Evolutionary conservation across 2,329 filamentous ascomycete species (phyloP), one percentile per base, ranked within the genome.

Genomic region (Periconia macrospinosa): DNA sequence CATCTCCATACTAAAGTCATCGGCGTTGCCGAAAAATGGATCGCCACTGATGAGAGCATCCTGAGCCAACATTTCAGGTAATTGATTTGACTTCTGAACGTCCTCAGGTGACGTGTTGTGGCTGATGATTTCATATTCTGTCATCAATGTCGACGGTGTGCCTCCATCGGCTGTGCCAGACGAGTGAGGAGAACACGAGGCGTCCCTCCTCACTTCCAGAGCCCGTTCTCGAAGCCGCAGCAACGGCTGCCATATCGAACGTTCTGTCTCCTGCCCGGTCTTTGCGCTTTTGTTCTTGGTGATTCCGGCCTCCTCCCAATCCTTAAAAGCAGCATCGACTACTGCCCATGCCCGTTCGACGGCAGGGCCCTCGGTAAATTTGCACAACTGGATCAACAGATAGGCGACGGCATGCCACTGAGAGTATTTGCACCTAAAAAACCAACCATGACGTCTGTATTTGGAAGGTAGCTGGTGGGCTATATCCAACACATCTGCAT

Each of bases 391-490:
- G 13, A 85, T 75, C 27, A 86, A 60, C 0, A 84, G 72, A 58
- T 82, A 86, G 0, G 82, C 81, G 3, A 85, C 77, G 5, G 83
- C 81, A 57, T 85, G 78, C 81, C 83, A 86, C 54, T 85, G 82
- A 0, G 79, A 82, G 62, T 84, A 85, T 0, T 81, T 83, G 48
- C 58, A 60, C 59, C 84, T 80, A 65, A 83, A 85, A 6, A 84
- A 71, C 83, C 83, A 86, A 17, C 81, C 79, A 78, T 81, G 85
- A 45, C 79, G 79, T 10, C 76, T 76, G 49, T 50, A 48, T 11
- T 40, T 51, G n/a, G 46, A 18, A 14, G 58, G 55, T 11, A 60
- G 37, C 23, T 58, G 55, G 51, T 54, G 30, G 15, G 52, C 20
- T 14, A 53, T 52, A 17, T 57, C 50, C 1, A 60, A 47, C 1